A percentile compares a stretch with the other conserved stretches of the same genome.
These are phyloP conservation scores for Trichoderma asperelloides DNA, from an alignment of 495 filamentous ascomycete genomes.

Conservation along the genomic window DNA sequence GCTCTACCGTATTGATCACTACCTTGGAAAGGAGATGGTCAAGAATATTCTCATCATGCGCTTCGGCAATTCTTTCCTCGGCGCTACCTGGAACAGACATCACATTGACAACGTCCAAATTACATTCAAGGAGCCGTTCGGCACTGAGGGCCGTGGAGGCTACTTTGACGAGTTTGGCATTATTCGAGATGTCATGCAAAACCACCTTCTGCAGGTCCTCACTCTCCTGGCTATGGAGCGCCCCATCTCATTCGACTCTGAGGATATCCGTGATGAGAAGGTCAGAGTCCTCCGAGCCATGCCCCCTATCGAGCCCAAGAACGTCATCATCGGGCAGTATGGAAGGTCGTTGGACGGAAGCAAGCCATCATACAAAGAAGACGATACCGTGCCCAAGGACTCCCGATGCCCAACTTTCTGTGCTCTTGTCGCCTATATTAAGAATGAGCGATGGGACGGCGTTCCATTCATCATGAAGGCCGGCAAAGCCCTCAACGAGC, in stretches of 20 bases:
- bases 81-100: conserved; percentile 97
- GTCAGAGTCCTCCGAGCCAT: conserved; percentile 91
- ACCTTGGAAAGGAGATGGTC: conserved; percentile 99
- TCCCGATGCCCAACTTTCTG: conserved; percentile 97
- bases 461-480: conserved; percentile 99
- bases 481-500: conserved; percentile 97
- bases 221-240: conserved; percentile 97
- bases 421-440: conserved; percentile 93
- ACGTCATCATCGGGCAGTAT: conserved; percentile 99
- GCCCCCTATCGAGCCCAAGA: conserved; percentile 95
- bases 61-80: conserved; percentile 99
- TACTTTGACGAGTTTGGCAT: conserved; percentile 99
- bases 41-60: conserved; percentile 98
- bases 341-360: conserved; percentile 91
- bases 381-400: conserved; percentile 95
- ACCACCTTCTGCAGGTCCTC: conserved; percentile 91
- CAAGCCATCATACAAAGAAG: conserved; percentile 97
- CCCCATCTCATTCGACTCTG: conserved; percentile 94
- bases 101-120: conserved; percentile 99
- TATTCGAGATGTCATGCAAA: conserved; percentile 97
- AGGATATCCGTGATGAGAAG: conserved; percentile 99
- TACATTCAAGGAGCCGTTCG: conserved; percentile 99
- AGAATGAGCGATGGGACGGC: conserved; percentile 99
- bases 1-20: conserved; percentile 99
- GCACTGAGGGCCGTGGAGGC: conserved; percentile 96